Conservation (phyloP, 2,329 filamentous ascomycete genomes). For the Arachnopeziza araneosa region DNA sequence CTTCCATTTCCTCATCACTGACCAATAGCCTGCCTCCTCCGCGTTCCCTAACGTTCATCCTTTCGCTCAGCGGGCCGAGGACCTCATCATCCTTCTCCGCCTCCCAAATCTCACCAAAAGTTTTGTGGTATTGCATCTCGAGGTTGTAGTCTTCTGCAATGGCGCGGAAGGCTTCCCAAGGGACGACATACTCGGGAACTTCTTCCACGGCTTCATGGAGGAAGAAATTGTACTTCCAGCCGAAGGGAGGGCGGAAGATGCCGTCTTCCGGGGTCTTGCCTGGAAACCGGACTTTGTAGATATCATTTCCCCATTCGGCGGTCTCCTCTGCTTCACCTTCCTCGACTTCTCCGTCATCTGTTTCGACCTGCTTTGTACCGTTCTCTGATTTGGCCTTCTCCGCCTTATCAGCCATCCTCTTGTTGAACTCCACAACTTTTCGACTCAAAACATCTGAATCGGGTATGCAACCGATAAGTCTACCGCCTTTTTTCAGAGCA, state of each 20-base stretch:
- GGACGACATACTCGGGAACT: constrained; percentile 95
- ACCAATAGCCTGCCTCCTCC: constrained; percentile 62
- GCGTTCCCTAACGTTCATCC: constrained; percentile 86
- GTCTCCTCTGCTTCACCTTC: constrained; percentile 58
- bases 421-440: constrained; percentile 72
- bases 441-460: constrained; percentile 86
- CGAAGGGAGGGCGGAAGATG: constrained; percentile 88
- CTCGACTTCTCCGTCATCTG: constrained; percentile 40
- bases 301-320: constrained; percentile 86
- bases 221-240: constrained; percentile 98
- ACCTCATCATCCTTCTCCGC: constrained; percentile 81
- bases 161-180: constrained; percentile 95
- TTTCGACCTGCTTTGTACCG: constrained; percentile 29
- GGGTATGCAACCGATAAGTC: constrained; percentile 93
- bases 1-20: constrained; percentile 84
- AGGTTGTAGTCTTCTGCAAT: constrained; percentile 95
- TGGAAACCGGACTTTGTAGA: constrained; percentile 87
- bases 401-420: constrained; percentile 40
- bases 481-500: constrained; percentile 84
- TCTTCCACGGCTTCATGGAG: constrained; percentile 94
- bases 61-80: constrained; percentile 78
- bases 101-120: constrained; percentile 87
- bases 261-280: constrained; percentile 78
- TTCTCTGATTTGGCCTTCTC: constrained; percentile 17
- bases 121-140: constrained; percentile 88